phyloP scores from a whole-genome alignment of 1,139 yeast species.

The Kurtzmaniella quercitrusa region DNA sequence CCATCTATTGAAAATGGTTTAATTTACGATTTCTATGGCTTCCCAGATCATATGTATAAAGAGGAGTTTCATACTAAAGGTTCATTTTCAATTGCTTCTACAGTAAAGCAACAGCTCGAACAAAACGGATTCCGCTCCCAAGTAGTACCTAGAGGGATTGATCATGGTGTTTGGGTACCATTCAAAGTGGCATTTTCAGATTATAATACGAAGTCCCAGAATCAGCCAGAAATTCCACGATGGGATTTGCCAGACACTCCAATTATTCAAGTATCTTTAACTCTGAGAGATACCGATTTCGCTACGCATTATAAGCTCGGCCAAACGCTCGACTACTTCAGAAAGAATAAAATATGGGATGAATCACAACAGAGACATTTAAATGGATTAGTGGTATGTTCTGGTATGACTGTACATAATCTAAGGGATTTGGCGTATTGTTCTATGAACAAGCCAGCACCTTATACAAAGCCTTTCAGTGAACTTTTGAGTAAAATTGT shows the following conservation, averaged over 20 bases:
- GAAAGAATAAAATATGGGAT: slow-evolving; percentile 41
- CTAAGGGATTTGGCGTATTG: slow-evolving; percentile 47
- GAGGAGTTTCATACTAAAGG: slow-evolving; percentile 55
- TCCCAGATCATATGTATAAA: slow-evolving; percentile 59
- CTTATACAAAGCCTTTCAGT: slow-evolving; percentile 53
- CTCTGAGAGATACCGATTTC: slow-evolving; percentile 44
- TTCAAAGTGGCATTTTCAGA: slow-evolving; percentile 65
- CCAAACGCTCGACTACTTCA: slow-evolving; percentile 44
- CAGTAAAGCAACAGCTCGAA: slow-evolving; percentile 38
- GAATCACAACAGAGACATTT: slow-evolving; percentile 20
- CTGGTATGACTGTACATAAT: slow-evolving; percentile 82
- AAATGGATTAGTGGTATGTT: slow-evolving; percentile 52
- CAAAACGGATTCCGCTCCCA: slow-evolving; percentile 31
- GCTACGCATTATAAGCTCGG: slow-evolving; percentile 55
- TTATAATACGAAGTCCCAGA: slow-evolving; percentile 21
- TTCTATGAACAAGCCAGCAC: slow-evolving; percentile 25
- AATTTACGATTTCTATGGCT: slow-evolving; percentile 72
- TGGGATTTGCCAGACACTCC: slow-evolving; percentile 47
- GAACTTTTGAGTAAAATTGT: slow-evolving; percentile 31
- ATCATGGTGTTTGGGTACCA: slow-evolving; percentile 85
- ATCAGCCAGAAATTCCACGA: slow-evolving; percentile 13
- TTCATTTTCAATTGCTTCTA: slow-evolving; percentile 38
- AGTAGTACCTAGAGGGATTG: slow-evolving; percentile 57
- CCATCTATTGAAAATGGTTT: slow-evolving; percentile 27
- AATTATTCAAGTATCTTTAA: slow-evolving; percentile 59